Percentiles rank a stretch among this genome's conserved stretches.
phyloP scores from a whole-genome alignment of 768 basidiomycete genomes.

The Udeniomyces megalosporus region DNA sequence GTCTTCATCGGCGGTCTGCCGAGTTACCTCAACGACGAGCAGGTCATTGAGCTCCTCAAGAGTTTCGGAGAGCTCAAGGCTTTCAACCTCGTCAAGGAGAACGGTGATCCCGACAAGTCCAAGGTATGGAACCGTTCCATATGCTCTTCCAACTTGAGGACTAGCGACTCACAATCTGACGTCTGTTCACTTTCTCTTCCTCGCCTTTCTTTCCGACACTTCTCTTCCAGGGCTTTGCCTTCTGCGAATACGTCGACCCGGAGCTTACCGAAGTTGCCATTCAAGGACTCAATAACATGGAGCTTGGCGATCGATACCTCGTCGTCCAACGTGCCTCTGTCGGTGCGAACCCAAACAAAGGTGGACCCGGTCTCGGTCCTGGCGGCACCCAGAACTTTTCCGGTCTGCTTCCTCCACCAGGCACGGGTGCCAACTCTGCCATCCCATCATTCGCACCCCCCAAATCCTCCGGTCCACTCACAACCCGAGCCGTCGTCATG shows the following conservation, averaged over 20 bases:
- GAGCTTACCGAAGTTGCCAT: constrained; percentile 86
- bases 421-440: background rate
- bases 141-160: background rate
- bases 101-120: constrained; percentile 50
- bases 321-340: constrained; percentile 94
- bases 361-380: background rate
- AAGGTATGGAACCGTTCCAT: constrained; percentile 40
- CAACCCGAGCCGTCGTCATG: constrained; percentile 78
- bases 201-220: background rate
- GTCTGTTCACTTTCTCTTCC: background rate
- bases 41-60: constrained; percentile 93
- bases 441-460: background rate
- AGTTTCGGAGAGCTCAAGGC: constrained; percentile 94
- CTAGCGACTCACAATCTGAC: background rate
- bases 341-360: constrained; percentile 33
- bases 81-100: constrained; percentile 94
- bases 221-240: constrained; percentile 71
- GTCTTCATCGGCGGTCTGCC: constrained; percentile 93
- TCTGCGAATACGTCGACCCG: constrained; percentile 92
- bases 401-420: constrained; percentile 3
- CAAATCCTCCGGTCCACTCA: constrained; percentile 28
- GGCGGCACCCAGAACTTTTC: background rate
- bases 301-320: constrained; percentile 83
- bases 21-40: constrained; percentile 89
- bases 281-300: constrained; percentile 91